Conservation (phyloP, 345 rosid species). For the Brassica nigra region DNA sequence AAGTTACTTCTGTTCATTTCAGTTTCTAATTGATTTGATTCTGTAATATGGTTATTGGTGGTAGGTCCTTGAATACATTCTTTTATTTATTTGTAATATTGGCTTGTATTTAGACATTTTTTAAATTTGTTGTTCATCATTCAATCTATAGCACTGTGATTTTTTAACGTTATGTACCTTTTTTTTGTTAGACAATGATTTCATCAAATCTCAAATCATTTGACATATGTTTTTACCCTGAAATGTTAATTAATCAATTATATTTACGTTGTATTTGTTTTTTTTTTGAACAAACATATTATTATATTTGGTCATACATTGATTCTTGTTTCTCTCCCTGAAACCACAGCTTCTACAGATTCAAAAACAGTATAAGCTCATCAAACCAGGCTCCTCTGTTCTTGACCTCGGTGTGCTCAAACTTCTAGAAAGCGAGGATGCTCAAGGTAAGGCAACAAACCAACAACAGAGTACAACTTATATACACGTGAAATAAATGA, state of each 20-base stretch:
- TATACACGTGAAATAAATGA: neutral
- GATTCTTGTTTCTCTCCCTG: neutral
- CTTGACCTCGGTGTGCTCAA: conserved; percentile 72
- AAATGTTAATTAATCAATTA: neutral
- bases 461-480: neutral
- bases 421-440: conserved; percentile 88
- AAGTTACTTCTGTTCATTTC: conserved; percentile 27
- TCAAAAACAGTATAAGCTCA: conserved; percentile 76
- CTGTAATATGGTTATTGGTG: conserved; percentile 29
- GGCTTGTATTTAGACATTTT: conserved; percentile 23
- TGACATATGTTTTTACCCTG: neutral
- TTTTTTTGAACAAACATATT: too few species aligned
- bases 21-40: conserved; percentile 28
- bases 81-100: neutral
- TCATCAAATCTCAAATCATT: neutral
- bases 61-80: conserved; percentile 6
- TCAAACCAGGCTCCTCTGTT: conserved; percentile 78
- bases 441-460: conserved; percentile 50
- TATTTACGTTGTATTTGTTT: too few species aligned
- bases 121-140: conserved; percentile 24
- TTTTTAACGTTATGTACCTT: neutral
- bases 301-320: too few species aligned
- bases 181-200: neutral
- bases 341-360: conserved; percentile 77
- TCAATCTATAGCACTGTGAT: neutral